phyloP scores from a whole-genome alignment of 306 rosid species.

The Bauhinia variegata region DNA sequence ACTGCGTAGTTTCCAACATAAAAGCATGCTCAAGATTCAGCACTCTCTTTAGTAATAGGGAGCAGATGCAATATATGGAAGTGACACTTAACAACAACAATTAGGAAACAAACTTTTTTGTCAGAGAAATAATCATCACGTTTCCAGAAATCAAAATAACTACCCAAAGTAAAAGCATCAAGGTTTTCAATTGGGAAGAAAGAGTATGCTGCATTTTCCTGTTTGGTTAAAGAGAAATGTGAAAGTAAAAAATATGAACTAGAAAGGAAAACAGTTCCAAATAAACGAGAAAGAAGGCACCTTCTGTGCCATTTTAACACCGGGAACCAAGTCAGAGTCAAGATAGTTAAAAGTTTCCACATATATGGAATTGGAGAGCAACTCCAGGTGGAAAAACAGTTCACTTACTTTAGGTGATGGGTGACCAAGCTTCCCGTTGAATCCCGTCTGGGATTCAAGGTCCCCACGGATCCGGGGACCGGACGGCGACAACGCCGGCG shows the following conservation, averaged over 20 bases:
- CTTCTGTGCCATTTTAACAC: background rate
- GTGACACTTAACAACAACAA: conserved; percentile 26
- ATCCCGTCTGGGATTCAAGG: conserved; percentile 67
- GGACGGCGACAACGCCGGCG: conserved; percentile 59
- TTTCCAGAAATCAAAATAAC: conserved; percentile 40
- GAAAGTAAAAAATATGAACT: background rate
- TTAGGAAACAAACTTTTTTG: conserved; percentile 19
- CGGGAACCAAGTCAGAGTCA: background rate
- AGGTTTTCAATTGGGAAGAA: conserved; percentile 2
- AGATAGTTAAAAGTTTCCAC: conserved; percentile 30
- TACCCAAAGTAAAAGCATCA: conserved; percentile 29
- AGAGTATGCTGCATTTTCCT: conserved; percentile 30
- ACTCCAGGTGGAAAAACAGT: conserved; percentile 2
- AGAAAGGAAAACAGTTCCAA: background rate
- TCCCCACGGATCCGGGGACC: conserved; percentile 45
- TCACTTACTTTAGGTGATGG: conserved; percentile 83
- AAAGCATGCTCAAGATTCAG: conserved; percentile 17
- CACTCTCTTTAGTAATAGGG: background rate
- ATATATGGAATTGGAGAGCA: no score
- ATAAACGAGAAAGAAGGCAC: conserved; percentile 16
- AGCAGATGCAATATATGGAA: conserved; percentile 27
- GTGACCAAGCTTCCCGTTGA: conserved; percentile 50
- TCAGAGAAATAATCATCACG: conserved; percentile 48
- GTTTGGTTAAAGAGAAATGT: conserved; percentile 8
- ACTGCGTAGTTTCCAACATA: background rate